Evolutionary conservation across 2,329 filamentous ascomycete species (phyloP).

Genomic region (Pseudocercospora fijiensis): DNA sequence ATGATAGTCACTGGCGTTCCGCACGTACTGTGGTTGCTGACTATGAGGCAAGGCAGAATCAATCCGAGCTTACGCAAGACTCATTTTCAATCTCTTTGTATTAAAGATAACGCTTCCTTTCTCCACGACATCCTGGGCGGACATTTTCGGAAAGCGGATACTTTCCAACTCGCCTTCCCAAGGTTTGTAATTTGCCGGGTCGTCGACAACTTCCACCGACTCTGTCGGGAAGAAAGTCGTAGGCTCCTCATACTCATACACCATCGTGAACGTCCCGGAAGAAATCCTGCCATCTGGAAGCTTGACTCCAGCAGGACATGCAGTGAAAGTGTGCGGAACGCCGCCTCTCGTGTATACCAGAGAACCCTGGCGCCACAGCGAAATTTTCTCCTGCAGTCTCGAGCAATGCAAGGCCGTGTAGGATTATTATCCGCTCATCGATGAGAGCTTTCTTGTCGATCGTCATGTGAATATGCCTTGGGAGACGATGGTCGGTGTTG

Average conservation of each 20-base stretch:
- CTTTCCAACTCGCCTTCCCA: slow-evolving; percentile 26
- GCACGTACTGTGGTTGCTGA: not conserved
- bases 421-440: slow-evolving; percentile 28
- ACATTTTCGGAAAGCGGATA: slow-evolving; percentile 26
- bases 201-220: slow-evolving; percentile 18
- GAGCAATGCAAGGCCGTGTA: slow-evolving; percentile 26
- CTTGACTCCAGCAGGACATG: slow-evolving; percentile 27
- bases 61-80: slow-evolving; percentile 10
- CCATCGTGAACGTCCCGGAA: slow-evolving; percentile 27
- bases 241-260: slow-evolving; percentile 30
- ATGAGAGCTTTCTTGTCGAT: slow-evolving; percentile 18
- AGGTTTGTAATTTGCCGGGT: slow-evolving; percentile 19
- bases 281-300: slow-evolving; percentile 27
- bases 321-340: slow-evolving; percentile 29
- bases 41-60: not conserved
- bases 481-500: slow-evolving; percentile 25
- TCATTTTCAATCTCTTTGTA: slow-evolving; percentile 13
- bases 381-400: slow-evolving; percentile 25
- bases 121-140: slow-evolving; percentile 21
- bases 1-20: not conserved
- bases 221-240: slow-evolving; percentile 27
- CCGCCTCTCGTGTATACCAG: slow-evolving; percentile 27
- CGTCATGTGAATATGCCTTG: slow-evolving; percentile 30
- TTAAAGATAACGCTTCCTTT: slow-evolving; percentile 22
- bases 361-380: slow-evolving; percentile 26